phyloP scores from a whole-genome alignment of 2,329 filamentous ascomycete genomes.

The Beauveria australis region DNA sequence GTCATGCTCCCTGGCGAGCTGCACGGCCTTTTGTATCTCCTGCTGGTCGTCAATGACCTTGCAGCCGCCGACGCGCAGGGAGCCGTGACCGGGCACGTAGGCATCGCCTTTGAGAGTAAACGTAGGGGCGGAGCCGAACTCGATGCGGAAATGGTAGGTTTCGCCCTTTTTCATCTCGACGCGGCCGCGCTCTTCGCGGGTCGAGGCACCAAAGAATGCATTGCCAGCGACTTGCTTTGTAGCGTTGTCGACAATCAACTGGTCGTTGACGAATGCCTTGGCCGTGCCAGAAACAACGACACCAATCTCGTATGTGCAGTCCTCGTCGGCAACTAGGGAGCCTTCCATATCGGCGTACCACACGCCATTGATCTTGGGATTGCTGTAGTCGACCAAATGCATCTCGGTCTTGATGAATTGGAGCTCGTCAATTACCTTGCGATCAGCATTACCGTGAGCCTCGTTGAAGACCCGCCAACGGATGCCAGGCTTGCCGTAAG shows the following conservation, averaged over 20 bases:
- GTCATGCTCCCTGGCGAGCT: constrained; percentile 60
- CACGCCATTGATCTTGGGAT: constrained; percentile 43
- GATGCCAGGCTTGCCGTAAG: constrained; percentile 48
- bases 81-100: constrained; percentile 48
- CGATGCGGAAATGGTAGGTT: constrained; percentile 49
- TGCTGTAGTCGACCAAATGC: constrained; percentile 41
- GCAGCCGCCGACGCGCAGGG: constrained; percentile 54
- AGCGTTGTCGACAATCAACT: constrained; percentile 57
- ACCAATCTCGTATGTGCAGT: constrained; percentile 56
- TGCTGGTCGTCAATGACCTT: constrained; percentile 48
- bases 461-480: constrained; percentile 56
- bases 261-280: constrained; percentile 54
- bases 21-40: constrained; percentile 58
- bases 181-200: constrained; percentile 52
- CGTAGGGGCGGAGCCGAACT: constrained; percentile 52
- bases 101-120: constrained; percentile 44
- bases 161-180: constrained; percentile 51
- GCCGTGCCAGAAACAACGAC: constrained; percentile 58
- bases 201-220: constrained; percentile 58
- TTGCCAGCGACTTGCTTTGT: constrained; percentile 55
- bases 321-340: constrained; percentile 50
- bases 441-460: constrained; percentile 37
- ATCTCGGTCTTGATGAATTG: constrained; percentile 40
- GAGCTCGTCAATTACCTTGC: constrained; percentile 44
- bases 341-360: constrained; percentile 58